Conservation (phyloP, 1,139 yeast species). For the Candida sanyaensis region DNA sequence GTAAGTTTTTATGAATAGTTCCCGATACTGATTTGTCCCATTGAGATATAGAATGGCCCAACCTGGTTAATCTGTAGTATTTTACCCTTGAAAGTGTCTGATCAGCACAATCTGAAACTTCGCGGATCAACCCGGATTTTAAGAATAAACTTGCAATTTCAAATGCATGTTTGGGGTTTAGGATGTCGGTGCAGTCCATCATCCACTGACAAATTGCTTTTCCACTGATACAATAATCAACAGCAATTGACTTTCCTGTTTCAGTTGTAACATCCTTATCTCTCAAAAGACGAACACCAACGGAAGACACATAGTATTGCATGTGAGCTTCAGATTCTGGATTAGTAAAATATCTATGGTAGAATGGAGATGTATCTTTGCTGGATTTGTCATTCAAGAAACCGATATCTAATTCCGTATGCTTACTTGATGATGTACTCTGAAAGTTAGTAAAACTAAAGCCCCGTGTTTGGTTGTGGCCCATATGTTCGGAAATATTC, state of each 20-base stretch:
- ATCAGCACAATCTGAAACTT: background rate
- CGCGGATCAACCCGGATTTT: slow-evolving; percentile 46
- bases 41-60: slow-evolving; percentile 12
- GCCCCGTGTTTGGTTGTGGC: background rate
- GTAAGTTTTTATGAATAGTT: background rate
- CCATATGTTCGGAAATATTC: background rate
- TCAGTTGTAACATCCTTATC: slow-evolving; percentile 33
- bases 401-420: slow-evolving; percentile 10
- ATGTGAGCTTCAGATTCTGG: slow-evolving; percentile 84
- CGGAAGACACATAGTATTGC: slow-evolving; percentile 73
- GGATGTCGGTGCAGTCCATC: slow-evolving; percentile 81
- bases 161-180: slow-evolving; percentile 59
- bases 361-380: slow-evolving; percentile 49
- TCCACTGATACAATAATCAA: slow-evolving; percentile 63
- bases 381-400: background rate
- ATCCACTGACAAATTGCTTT: slow-evolving; percentile 86
- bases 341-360: slow-evolving; percentile 78
- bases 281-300: slow-evolving; percentile 64
- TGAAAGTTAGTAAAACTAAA: slow-evolving; percentile 9
- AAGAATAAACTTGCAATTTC: slow-evolving; percentile 61
- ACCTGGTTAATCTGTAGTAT: slow-evolving; percentile 10
- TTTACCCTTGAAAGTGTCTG: slow-evolving; percentile 1
- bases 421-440: background rate
- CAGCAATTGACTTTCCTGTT: slow-evolving; percentile 19
- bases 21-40: slow-evolving; percentile 9